Evolutionary conservation across 2,329 filamentous ascomycete species (phyloP).

Genomic region (Cadophora sp.): DNA sequence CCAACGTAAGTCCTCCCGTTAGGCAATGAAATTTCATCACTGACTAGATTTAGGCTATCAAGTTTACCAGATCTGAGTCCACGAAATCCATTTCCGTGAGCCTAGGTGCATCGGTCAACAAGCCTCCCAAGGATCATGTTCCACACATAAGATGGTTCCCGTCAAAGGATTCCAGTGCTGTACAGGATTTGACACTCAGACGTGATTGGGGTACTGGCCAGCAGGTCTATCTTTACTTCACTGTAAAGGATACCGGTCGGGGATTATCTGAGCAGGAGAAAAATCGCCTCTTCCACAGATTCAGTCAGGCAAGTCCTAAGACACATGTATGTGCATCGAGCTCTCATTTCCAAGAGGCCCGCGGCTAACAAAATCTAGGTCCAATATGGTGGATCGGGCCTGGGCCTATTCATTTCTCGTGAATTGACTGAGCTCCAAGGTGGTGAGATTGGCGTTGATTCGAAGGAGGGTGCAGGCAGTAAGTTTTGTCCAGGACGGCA

Average conservation of each 20-base stretch:
- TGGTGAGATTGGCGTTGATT: constrained; percentile 68
- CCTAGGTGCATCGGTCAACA: constrained; percentile 49
- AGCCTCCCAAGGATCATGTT: constrained; percentile 32
- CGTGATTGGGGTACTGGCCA: constrained; percentile 47
- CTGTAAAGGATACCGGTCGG: constrained; percentile 70
- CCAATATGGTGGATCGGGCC: constrained; percentile 68
- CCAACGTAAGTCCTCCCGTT: constrained; percentile 49
- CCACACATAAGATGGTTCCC: constrained; percentile 46
- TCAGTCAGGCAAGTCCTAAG: constrained; percentile 64
- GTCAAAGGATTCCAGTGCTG: constrained; percentile 34
- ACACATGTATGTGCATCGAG: constrained; percentile 48
- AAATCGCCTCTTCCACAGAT: constrained; percentile 70
- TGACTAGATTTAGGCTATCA: constrained; percentile 55
- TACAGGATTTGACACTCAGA: constrained; percentile 30
- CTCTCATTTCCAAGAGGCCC: background rate
- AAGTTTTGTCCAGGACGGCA: constrained; percentile 33
- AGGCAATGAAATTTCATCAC: background rate
- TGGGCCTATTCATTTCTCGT: constrained; percentile 70
- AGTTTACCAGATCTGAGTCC: constrained; percentile 66
- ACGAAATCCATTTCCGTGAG: constrained; percentile 60
- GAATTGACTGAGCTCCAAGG: constrained; percentile 69
- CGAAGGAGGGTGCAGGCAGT: constrained; percentile 62
- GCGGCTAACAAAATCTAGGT: constrained; percentile 45
- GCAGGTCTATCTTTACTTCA: constrained; percentile 52
- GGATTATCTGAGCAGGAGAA: constrained; percentile 68